Evolutionary conservation across 2,329 filamentous ascomycete genomes (phyloP).

Genomic region (Sclerotinia glacialis): DNA sequence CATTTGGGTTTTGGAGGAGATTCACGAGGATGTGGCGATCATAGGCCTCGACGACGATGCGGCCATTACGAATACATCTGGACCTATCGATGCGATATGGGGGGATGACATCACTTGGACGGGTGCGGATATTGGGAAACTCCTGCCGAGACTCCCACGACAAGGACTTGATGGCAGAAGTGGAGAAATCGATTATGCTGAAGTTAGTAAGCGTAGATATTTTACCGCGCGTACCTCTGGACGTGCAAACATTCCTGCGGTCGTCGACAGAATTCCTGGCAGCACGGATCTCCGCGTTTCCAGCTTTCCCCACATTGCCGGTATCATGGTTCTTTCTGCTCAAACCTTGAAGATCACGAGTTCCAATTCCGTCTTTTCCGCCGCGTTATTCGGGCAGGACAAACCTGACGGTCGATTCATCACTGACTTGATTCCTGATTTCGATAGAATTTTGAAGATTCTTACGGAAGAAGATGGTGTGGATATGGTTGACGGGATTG

Average conservation of each 20-base stretch:
- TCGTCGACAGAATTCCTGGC: constrained; percentile 69
- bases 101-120: constrained; percentile 64
- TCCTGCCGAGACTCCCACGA: constrained; percentile 80
- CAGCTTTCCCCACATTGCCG: constrained; percentile 95
- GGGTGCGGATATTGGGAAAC: constrained; percentile 71
- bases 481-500: constrained; percentile 84
- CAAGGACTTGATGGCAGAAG: constrained; percentile 67
- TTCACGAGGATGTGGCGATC: constrained; percentile 85
- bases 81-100: constrained; percentile 85
- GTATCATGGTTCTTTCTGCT: constrained; percentile 89
- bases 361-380: constrained; percentile 92
- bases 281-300: constrained; percentile 77
- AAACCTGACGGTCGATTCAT: constrained; percentile 78
- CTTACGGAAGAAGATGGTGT: constrained; percentile 85
- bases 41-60: constrained; percentile 77
- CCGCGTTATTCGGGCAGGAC: constrained; percentile 85
- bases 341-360: constrained; percentile 76
- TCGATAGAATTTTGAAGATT: constrained; percentile 77
- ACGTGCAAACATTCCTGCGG: constrained; percentile 78
- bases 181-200: constrained; percentile 74
- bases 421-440: constrained; percentile 77
- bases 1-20: constrained; percentile 98
- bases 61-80: constrained; percentile 64
- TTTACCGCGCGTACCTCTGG: constrained; percentile 81
- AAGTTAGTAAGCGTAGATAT: constrained; percentile 68